These are phyloP conservation scores for Candida montana DNA, from an alignment of 805 yeast species.

Conservation along the genomic window DNA sequence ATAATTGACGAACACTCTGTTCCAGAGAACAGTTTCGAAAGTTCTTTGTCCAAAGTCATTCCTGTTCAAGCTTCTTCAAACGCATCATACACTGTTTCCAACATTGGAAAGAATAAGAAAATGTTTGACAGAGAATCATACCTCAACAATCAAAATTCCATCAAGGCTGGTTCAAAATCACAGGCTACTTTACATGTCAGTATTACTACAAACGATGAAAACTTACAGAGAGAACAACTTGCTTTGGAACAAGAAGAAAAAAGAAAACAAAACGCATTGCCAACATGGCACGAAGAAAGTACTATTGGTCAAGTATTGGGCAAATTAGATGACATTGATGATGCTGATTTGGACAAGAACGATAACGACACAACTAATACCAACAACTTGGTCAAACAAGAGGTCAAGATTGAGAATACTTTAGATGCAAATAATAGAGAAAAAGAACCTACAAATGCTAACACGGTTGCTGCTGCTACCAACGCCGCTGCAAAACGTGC, in stretches of 20 bases:
- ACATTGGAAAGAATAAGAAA: constrained; percentile 35
- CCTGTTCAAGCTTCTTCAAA: constrained; percentile 73
- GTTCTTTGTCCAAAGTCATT: constrained; percentile 71
- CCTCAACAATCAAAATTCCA: constrained; percentile 35
- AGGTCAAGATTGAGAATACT: constrained; percentile 7
- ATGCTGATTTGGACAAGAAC: constrained; percentile 27
- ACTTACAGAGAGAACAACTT: constrained; percentile 56
- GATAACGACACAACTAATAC: constrained; percentile 9
- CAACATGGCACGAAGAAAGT: constrained; percentile 91
- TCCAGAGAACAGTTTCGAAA: constrained; percentile 87
- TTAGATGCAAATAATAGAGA: neutral
- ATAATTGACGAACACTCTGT: constrained; percentile 73
- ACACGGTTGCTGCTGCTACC: constrained; percentile 5
- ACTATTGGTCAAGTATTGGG: constrained; percentile 74
- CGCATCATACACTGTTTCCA: constrained; percentile 65
- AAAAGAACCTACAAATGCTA: neutral
- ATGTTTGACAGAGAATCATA: constrained; percentile 37
- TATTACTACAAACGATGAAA: constrained; percentile 81
- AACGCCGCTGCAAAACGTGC: constrained; percentile 11
- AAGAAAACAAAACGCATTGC: constrained; percentile 89
- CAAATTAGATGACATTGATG: constrained; percentile 49
- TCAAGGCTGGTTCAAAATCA: constrained; percentile 52
- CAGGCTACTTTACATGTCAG: constrained; percentile 88
- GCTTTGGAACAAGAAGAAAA: constrained; percentile 63
- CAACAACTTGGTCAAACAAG: constrained; percentile 15